phyloP scores from a whole-genome alignment of 2,329 filamentous ascomycete species.

The Neurospora crassa region DNA sequence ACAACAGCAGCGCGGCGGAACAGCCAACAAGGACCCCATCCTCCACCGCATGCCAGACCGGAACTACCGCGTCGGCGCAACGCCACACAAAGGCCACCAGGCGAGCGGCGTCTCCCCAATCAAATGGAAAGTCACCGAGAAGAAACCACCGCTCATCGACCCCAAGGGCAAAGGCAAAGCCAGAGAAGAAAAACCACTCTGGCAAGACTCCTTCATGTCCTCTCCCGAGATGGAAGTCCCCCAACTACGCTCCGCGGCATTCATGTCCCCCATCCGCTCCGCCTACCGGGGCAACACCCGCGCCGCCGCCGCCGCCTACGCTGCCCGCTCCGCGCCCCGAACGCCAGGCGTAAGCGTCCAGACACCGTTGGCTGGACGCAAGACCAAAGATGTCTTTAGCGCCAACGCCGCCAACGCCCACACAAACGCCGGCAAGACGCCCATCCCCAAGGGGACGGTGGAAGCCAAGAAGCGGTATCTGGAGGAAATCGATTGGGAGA shows the following conservation, averaged over 20 bases:
- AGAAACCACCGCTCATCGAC: constrained; percentile 6
- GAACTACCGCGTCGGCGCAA: constrained; percentile 88
- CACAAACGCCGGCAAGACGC: not conserved
- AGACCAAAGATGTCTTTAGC: constrained; percentile 38
- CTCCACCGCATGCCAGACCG: constrained; percentile 91
- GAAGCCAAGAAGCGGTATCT: constrained; percentile 23
- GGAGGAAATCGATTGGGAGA: constrained; percentile 63
- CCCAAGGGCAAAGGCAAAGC: constrained; percentile 18
- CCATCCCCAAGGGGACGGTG: constrained; percentile 9
- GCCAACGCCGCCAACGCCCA: constrained; percentile 7
- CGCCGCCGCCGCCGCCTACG: constrained; percentile 23
- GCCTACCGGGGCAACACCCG: constrained; percentile 32
- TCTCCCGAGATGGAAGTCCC: constrained; percentile 74
- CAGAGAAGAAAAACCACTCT: constrained; percentile 24
- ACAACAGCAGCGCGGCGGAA: constrained; percentile 14
- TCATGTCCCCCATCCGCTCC: constrained; percentile 59
- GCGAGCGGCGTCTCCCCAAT: constrained; percentile 35
- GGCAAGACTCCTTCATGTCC: constrained; percentile 53
- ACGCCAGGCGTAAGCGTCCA: constrained; percentile 82
- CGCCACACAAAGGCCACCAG: constrained; percentile 54
- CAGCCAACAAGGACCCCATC: constrained; percentile 58
- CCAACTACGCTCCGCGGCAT: constrained; percentile 75
- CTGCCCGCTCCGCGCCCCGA: constrained; percentile 33
- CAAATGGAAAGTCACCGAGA: constrained; percentile 28
- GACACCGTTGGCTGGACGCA: constrained; percentile 53